phyloP scores from a whole-genome alignment of 1,284 basidiomycete species.

The Irpex lacteus region DNA sequence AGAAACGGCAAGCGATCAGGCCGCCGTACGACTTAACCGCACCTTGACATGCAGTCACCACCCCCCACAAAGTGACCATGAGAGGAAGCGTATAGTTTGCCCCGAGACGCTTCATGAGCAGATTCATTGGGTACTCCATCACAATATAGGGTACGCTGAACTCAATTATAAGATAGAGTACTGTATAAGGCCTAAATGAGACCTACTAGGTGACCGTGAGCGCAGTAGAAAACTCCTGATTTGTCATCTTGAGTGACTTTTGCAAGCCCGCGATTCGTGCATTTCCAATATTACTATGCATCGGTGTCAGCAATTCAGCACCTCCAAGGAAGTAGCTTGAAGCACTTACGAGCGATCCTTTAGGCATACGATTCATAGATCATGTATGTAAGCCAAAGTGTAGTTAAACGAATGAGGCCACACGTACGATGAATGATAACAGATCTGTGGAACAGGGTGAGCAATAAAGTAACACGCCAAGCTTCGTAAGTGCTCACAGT shows the following conservation, averaged over 20 bases:
- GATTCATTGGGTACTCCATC: background rate
- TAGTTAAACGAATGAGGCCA: background rate
- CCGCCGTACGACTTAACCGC: constrained; percentile 21
- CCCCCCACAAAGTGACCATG: constrained; percentile 23
- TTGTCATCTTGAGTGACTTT: constrained; percentile 1
- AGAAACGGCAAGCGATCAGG: constrained; percentile 26
- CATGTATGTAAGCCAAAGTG: background rate
- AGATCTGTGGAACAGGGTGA: background rate
- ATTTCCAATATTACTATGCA: background rate
- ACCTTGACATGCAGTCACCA: constrained; percentile 21
- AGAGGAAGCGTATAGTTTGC: constrained; percentile 13
- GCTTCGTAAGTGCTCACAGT: background rate
- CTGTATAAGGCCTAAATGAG: background rate
- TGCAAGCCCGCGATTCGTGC: background rate
- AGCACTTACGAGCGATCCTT: constrained; percentile 1
- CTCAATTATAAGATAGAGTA: background rate
- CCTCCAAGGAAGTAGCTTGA: background rate
- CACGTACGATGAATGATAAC: background rate
- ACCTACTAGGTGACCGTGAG: background rate
- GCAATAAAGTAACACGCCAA: background rate
- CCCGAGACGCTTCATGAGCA: constrained; percentile 10
- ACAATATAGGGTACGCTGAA: background rate
- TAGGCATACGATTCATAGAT: background rate
- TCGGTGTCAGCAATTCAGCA: background rate
- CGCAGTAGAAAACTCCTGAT: background rate